Percentiles rank a stretch among this genome's conserved stretches.
Evolutionary conservation across 2,329 filamentous ascomycete genomes (phyloP).

Genomic region (Aaosphaeria pasadenensis): DNA sequence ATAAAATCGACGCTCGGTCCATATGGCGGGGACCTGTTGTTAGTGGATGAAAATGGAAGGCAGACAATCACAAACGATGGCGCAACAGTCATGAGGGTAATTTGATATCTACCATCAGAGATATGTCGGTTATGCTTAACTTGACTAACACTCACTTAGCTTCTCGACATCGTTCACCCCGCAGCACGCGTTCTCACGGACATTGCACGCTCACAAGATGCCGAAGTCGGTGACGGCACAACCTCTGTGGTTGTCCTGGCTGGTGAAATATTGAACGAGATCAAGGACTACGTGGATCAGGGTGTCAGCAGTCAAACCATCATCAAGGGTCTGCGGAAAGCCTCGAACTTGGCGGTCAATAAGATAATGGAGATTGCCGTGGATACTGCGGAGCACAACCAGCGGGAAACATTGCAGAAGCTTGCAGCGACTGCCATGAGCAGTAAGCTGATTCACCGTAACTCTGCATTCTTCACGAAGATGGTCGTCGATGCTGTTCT

Average conservation of each 20-base stretch:
- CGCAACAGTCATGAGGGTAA: conserved; percentile 97
- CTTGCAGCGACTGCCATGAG: conserved; percentile 97
- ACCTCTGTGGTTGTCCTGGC: conserved; percentile 96
- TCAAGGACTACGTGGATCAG: conserved; percentile 94
- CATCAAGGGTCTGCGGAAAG: conserved; percentile 90
- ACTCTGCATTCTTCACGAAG: conserved; percentile 95
- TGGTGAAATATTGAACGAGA: conserved; percentile 96
- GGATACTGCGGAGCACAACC: conserved; percentile 76
- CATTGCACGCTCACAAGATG: conserved; percentile 97
- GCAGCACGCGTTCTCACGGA: conserved; percentile 96
- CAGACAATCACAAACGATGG: conserved; percentile 99
- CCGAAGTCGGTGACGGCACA: conserved; percentile 96
- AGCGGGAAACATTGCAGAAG: conserved; percentile 83
- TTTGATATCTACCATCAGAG: conserved; percentile 6
- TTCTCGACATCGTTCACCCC: conserved; percentile 97
- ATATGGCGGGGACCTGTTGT: conserved; percentile 92
- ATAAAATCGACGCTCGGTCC: conserved; percentile 95
- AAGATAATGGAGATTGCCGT: conserved; percentile 98
- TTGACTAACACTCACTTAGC: conserved; percentile 48
- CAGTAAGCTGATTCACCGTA: conserved; percentile 98
- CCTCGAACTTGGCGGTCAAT: conserved; percentile 88
- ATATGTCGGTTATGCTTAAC: conserved; percentile 1
- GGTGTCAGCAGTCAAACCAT: conserved; percentile 97
- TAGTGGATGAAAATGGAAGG: conserved; percentile 91
- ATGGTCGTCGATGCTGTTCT: conserved; percentile 97